Base-by-base conservation (phyloP, 352 stramenopile genomes). In the Phytophthora macrochlamydospora region DNA sequence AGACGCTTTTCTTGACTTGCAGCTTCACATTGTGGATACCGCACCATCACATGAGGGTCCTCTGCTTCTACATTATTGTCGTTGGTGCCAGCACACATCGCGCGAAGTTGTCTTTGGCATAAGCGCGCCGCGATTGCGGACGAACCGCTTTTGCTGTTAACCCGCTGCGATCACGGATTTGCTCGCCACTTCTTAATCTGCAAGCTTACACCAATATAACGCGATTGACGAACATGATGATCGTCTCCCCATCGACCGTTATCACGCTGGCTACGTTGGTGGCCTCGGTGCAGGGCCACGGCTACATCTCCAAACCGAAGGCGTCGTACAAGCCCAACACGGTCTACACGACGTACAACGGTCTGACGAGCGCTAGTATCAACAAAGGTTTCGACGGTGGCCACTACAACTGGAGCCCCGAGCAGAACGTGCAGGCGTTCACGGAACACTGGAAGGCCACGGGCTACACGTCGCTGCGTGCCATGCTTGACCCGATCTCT, bases 401-500 rank as follows among this genome's bases (percentile, higher is more conserved):
- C 5, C 46, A 68, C 24, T 83, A 73, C 67, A 78, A 83, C 50
- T 30, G 54, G 31, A 59, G 65, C n/a, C 68, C 75, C 2, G 62
- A 50, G 40, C 57, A 79, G 14, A 80, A 80, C 50, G 65, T 59
- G 24, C 68, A 71, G 43, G 56, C 71, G 31, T 80, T 83, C 43
- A 54, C 56, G 18, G 3, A 72, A 28, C 57, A 71, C 48, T 81
- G 70, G 62, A 58, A 53, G 8, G 63, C 62, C 4, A 74, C 63
- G 18, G 63, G 66, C 11, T 78, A 76, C 59, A 65, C 56, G 48
- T 80, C 69, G 8, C 64, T 83, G 49, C 67, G 65, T 37, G 62
- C 74, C 31, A 76, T 87, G 65, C 46, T 83, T 24, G 67, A 84
- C 60, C 51, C 59, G 3, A 55, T 67, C 43, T 62, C 65, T 38